Conservation (phyloP, 2,329 filamentous ascomycete species). For the Phoma herbarum region DNA sequence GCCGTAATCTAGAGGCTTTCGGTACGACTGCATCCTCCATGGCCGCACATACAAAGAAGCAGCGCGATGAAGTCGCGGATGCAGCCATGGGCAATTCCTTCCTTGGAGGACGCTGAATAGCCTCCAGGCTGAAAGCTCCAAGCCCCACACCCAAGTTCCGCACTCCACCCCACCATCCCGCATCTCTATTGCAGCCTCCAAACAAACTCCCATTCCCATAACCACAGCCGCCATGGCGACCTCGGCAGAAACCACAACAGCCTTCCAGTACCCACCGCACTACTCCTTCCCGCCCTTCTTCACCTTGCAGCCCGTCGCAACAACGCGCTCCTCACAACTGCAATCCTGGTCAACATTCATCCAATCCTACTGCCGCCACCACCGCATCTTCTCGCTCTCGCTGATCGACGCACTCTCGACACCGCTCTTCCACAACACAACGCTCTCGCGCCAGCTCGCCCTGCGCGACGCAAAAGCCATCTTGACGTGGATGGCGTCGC, state of each 20-base stretch:
- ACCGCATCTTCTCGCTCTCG: constrained; percentile 78
- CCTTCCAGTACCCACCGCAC: constrained; percentile 56
- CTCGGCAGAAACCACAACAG: constrained; percentile 7
- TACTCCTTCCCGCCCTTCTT: constrained; percentile 87
- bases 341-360: constrained; percentile 87
- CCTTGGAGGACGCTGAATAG: background rate
- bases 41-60: too few relatives aligned
- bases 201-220: background rate
- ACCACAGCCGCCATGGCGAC: constrained; percentile 12
- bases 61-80: too few relatives aligned
- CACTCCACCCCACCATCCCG: constrained; percentile 15
- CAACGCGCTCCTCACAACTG: constrained; percentile 78
- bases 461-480: constrained; percentile 63
- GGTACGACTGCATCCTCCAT: too few relatives aligned
- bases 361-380: constrained; percentile 81
- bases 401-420: constrained; percentile 65
- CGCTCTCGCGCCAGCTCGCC: constrained; percentile 56
- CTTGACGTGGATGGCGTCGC: constrained; percentile 64
- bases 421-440: constrained; percentile 64
- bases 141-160: constrained; percentile 18
- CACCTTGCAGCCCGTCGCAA: constrained; percentile 78
- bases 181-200: background rate
- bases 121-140: constrained; percentile 1
- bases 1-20: too few relatives aligned
- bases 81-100: background rate